Evolutionary conservation across 1,139 yeast genomes (phyloP), one percentile per base, ranked within the genome.

Genomic region (Maudiozyma humilis): DNA sequence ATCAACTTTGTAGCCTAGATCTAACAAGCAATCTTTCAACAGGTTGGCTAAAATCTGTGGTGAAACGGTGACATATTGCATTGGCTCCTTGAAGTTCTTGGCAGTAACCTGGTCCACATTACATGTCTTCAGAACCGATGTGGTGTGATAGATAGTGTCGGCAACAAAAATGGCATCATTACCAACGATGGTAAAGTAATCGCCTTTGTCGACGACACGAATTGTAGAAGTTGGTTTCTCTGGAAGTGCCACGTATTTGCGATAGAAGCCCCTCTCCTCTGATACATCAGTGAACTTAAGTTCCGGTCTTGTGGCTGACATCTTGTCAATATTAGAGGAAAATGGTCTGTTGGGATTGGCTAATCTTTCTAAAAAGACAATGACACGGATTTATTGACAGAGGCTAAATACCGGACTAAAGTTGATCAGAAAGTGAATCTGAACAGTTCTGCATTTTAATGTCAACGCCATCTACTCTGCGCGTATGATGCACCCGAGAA

Each of bases 161-260:
- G 96, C 96, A 36, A 87, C 84, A 47, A 78, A 71, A 40, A 74
- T 73, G 3, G 97, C 96, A 61, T 89, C 96, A 4, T 69, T 70
- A 34, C 82, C 86, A 31, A 87, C 71, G 1, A 78, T 82, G 0
- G 85, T 78, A 62, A 80, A 88, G 60, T 83, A 85, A 49, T 85
- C 95, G 43, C 80, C 81, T 47, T 79, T 77, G 54, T 87, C 95
- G 40, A 84, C 81, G 29, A 86, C 68, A 32, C 95, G 70, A 27
- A 88, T 62, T 0, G 82, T 72, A 36, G 70, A 64, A 1, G 65
- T 58, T 15, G 73, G 72, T 52, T 71, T 75, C 12, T 67, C 63
- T 0, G 79, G 77, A 12, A 83, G 67, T 10, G 83, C 67, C n/a
- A 72, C 61, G 57, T 71, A 81, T 59, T 74, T 76, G 43, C 74